Base-by-base conservation (phyloP, 257 asterid genomes). In the Fraxinus quadrangulata region DNA sequence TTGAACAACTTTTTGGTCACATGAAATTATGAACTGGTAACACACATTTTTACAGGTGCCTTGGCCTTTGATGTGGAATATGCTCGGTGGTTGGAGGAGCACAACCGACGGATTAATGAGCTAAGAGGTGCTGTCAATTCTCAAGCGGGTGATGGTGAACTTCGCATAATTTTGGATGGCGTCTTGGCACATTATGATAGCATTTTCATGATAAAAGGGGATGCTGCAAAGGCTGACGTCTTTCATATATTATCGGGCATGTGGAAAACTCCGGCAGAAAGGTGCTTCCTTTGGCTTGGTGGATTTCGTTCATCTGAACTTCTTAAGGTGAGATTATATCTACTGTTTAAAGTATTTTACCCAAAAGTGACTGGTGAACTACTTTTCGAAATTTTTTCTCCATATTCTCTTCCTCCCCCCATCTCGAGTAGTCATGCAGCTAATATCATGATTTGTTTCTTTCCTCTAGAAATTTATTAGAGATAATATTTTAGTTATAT, bases 241-340 rank as follows among this genome's bases (percentile, higher is more conserved):
- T 93, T 93, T 75, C 97, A 93, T 84, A 89, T 93, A 75, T 82
- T 93, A 78, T 91, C 97, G 0, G 97, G 97, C 87, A 93, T 93
- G 97, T 93, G 97, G 97, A 93, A 83, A 81, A 89, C 97, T 28
- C 97, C 97, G 36, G 97, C 97, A 37, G 97, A 93, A 79, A 87
- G 97, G 78, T 93, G 97, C 88, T 93, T 93, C 86, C 91, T 93
- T 73, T 93, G 97, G 97, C 97, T 93, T 61, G 97, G 97, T 82
- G 97, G 97, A 75, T 93, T 93, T 84, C 97, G 97, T 74, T 86
- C 97, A 2, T 92, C 97, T 33, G 97, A 93, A 78, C 85, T 91
- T 63, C 94, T 91, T 42, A 93, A 92, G 92, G 97, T 86, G 74
- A 81, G 74, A 59, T 63, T 24, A 59, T 16, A 34, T 47, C 68